These are phyloP conservation scores for Salpingoeca rosetta DNA, from an alignment of 78 protist genomes.

Conservation along the genomic window DNA sequence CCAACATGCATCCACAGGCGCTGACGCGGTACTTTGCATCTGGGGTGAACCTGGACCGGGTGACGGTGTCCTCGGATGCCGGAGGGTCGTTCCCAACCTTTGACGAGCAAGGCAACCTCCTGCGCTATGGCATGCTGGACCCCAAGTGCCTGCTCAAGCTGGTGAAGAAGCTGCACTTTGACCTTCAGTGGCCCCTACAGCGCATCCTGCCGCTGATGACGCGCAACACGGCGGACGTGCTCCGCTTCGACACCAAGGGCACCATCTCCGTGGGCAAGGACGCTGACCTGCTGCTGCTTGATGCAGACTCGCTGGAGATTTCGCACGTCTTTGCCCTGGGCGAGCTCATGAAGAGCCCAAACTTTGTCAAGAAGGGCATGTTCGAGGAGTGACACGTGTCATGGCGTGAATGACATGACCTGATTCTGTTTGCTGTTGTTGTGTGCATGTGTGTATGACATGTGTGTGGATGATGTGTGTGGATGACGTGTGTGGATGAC, in stretches of 20 bases:
- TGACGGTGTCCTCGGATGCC: neutral
- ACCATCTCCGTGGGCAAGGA: neutral
- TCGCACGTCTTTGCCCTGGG: neutral
- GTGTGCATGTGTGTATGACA: too few species aligned
- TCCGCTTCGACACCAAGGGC: neutral
- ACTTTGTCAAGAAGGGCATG: neutral
- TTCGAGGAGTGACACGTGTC: neutral
- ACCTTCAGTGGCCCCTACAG: neutral
- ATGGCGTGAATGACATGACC: too few species aligned
- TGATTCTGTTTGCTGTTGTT: too few species aligned
- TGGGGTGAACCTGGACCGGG: neutral
- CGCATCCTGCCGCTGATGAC: neutral
- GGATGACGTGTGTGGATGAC: too few species aligned
- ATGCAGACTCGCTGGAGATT: neutral
- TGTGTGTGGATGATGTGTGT: too few species aligned
- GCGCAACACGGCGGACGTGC: neutral
- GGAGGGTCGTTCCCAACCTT: neutral
- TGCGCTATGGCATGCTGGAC: neutral
- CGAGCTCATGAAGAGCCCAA: neutral
- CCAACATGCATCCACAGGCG: too few species aligned
- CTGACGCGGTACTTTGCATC: neutral
- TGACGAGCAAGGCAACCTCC: conserved; percentile 2
- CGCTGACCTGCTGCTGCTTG: neutral
- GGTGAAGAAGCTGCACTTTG: neutral
- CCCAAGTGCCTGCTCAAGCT: neutral